A percentile compares a stretch with the other conserved stretches of the same genome.
phyloP scores from a whole-genome alignment of 140 eudicot species.

The Cichorium intybus region DNA sequence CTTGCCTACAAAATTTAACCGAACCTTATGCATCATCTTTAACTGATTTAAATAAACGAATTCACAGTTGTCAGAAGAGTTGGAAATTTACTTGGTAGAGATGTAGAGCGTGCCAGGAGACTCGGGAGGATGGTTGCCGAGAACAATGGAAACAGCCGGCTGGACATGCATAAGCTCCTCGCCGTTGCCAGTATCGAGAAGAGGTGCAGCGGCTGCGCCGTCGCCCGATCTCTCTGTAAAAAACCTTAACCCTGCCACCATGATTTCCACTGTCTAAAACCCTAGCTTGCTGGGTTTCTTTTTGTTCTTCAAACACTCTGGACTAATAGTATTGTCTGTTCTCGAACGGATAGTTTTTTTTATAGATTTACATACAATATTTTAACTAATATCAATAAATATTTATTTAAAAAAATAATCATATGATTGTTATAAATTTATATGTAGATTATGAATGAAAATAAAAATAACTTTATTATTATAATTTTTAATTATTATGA shows the following conservation, averaged over 20 bases:
- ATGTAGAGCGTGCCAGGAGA: constrained; percentile 74
- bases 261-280: constrained; percentile 29
- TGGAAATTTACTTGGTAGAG: constrained; percentile 47
- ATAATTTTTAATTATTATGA: too few species aligned
- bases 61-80: neutral
- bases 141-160: constrained; percentile 56
- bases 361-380: too few species aligned
- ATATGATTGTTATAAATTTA: too few species aligned
- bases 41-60: neutral
- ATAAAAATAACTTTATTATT: too few species aligned
- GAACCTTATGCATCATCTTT: neutral
- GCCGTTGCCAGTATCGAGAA: constrained; percentile 43
- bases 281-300: constrained; percentile 16
- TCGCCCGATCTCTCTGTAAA: constrained; percentile 42
- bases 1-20: constrained; percentile 37
- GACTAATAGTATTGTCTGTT: too few species aligned
- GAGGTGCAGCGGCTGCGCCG: constrained; percentile 50
- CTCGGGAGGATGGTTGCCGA: constrained; percentile 57
- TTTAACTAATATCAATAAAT: too few species aligned
- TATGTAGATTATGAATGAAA: too few species aligned
- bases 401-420: too few species aligned
- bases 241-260: constrained; percentile 50
- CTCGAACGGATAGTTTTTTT: too few species aligned
- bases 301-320: neutral
- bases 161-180: constrained; percentile 71